Evolutionary conservation across 139 green algal genomes (phyloP), one percentile per base, ranked within the genome.

Genomic region (Nannochloris sp.): DNA sequence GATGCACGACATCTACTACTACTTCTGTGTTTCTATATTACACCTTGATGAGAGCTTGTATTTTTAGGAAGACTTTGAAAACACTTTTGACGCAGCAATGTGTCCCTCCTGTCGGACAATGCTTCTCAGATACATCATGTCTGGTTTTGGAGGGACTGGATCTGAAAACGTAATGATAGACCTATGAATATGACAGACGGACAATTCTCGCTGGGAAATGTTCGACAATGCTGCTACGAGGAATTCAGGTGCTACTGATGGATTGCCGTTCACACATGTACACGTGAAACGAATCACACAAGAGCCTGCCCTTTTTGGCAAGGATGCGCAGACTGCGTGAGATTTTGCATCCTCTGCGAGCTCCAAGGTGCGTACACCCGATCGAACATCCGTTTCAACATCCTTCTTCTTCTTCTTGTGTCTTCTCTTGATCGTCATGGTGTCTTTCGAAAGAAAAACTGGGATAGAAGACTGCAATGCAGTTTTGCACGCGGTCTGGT

Each of bases 21-120:
- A 40, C 34, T 40, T 3, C 8, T 14, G 8, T 40, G 34, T 40
- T 40, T 40, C 27, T 40, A 40, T 12, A 40, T 40, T 40, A 40
- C 34, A 40, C 34, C 7, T 9, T 40, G 2, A 40, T 40, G 5
- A 40, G 0, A 3, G 34, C 2, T 40, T 40, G 24, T 27, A 14
- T 40, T 40, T 1, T 40, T 40, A 11, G 8, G 34, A 11, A 3
- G 34, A 14, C 34, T 40, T 40, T 53, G 16, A 21, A 53, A 53
- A 53, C n/a, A 53, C n/a, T 53, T 58, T 58, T 34, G 50, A 11
- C 12, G 24, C 70, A 44, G 61, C 62, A 46, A 76, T 48, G 50
- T 76, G 70, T 8, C 70, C 70, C 44, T 76, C 70, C 70, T 69
- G 69, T 27, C 70, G 34, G 44, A 48, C 6, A 34, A 75, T 31